A percentile compares a stretch with the other conserved stretches of the same genome.
phyloP scores from a whole-genome alignment of 768 basidiomycete genomes.

The Gautieria morchelliformis region DNA sequence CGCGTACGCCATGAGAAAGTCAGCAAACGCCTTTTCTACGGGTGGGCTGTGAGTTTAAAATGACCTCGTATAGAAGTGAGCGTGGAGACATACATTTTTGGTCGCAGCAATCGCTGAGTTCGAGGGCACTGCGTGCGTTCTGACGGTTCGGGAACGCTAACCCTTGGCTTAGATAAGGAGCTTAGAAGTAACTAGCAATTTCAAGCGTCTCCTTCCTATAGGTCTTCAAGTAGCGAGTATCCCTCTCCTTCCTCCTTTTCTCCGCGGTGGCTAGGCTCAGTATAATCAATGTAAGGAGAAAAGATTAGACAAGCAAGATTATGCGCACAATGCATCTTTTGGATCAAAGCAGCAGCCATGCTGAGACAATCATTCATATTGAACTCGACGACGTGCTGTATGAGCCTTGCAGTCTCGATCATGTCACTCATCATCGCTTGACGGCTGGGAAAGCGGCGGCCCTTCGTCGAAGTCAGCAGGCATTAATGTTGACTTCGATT shows the following conservation, averaged over 20 bases:
- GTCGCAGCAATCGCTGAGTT: constrained; percentile 4
- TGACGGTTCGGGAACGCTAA: neutral
- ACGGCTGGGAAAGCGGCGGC: neutral
- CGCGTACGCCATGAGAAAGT: constrained; percentile 1
- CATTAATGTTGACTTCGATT: neutral
- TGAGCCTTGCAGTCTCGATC: neutral
- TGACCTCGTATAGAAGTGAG: too few species aligned
- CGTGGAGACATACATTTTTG: neutral
- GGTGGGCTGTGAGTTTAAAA: neutral
- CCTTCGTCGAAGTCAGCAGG: neutral
- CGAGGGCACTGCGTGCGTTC: neutral
- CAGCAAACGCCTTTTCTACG: neutral
- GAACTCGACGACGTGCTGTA: neutral
- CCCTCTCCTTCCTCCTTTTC: constrained; percentile 2
- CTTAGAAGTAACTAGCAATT: neutral
- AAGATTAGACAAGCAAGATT: too few species aligned
- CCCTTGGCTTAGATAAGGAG: neutral
- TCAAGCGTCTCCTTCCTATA: neutral
- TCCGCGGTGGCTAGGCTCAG: neutral
- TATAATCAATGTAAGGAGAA: neutral
- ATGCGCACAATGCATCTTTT: constrained; percentile 1
- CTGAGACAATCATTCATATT: neutral
- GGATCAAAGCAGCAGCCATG: constrained; percentile 1
- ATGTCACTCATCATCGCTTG: neutral
- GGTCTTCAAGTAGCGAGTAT: neutral